Base-by-base conservation (phyloP, 2,329 filamentous ascomycete genomes). In the Ceratocystis papillata region DNA sequence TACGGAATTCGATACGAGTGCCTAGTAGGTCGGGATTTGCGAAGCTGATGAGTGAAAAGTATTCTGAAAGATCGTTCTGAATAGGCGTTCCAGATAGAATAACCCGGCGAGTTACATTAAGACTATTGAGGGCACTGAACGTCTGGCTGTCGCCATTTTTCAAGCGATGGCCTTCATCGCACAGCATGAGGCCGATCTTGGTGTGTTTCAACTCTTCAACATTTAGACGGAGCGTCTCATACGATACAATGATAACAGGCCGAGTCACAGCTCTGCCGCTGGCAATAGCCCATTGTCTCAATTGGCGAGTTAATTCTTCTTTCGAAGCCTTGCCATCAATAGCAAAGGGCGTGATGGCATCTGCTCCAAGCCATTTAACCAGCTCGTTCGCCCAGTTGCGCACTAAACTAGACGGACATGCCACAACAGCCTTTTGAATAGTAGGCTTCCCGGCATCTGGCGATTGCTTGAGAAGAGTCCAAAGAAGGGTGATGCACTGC, bases 321-420 rank as follows among this genome's bases (percentile, higher is more conserved):
- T 99, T 99, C 0, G 90, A 87, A 12, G 90, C 93, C 76, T 97
- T 99, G 30, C 94, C 94, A 73, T 99, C 94, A 68, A 97, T 92
- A 25, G 93, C 94, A 74, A 99, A 99, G 6, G 94, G 93, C 1
- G 84, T 90, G 70, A 96, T 87, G 15, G 94, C 90, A 75, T 94
- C 92, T 69, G 89, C 84, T 37, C 94, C 94, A 46, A 99, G 85
- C 94, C 94, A 99, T 79, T 99, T 99, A 4, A 87, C 85, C 73
- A 99, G 78, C 75, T 99, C 94, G 72, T 97, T 97, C 59, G 93
- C 94, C 94, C 94, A 99, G 72, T 99, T 99, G 69, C 90, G 87
- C 41, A 99, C 94, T 74, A 99, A 79, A 82, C 91, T 97, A 1
- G 94, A 96, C 0, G 94, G 94, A 71, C 94, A 99, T 10, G 91